Base-by-base conservation (phyloP, 192 early-diverging fungal genomes). In the Gamsiella multidivaricata region DNA sequence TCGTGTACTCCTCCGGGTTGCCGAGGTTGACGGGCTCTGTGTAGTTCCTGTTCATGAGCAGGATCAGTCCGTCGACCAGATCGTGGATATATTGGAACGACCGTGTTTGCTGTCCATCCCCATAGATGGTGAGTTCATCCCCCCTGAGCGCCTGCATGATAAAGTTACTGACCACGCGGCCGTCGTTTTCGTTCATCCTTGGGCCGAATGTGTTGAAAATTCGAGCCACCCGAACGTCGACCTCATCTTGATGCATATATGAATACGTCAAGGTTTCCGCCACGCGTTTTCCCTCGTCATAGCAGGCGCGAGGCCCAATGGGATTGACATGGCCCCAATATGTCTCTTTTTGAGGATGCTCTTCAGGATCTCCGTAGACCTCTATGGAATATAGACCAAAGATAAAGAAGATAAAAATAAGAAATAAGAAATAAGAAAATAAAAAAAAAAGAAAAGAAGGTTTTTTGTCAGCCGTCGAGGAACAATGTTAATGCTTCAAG, bases 81-180 rank as follows among this genome's bases (percentile, higher is more conserved):
- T 95, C 94, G 59, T 94, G 92, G 11, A 95, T 83, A 56, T 95
- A 95, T 69, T 94, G 92, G 81, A 95, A 95, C 32, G 91, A 93
- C 29, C 94, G 83, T 3, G 94, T 95, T 65, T 95, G 91, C 14
- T 69, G 66, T 14, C 94, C 94, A 54, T 91, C 91, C 15, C 94
- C 94, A 79, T 94, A 95, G 11, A 95, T 82, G 20, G 94, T 95
- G 29, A 94, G 51, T 36, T 90, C 82, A 68, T 95, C 85, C 3
- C 92, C 91, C 45, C 86, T 82, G 20, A 95, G 69, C 1, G 92
- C 91, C 74, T 95, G 94, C 75, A 93, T 89, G 68, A 95, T 94
- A 59, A 95, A 95, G 71, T 95, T 95, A 69, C 88, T 90, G 15
- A 95, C 92, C 26, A 95, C 94, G 20, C 94, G 86, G 15, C 94